Percentiles rank a stretch among this genome's conserved stretches.
These are phyloP conservation scores for Calendula officinalis DNA, from an alignment of 129 eudicot species.

Conservation along the genomic window DNA sequence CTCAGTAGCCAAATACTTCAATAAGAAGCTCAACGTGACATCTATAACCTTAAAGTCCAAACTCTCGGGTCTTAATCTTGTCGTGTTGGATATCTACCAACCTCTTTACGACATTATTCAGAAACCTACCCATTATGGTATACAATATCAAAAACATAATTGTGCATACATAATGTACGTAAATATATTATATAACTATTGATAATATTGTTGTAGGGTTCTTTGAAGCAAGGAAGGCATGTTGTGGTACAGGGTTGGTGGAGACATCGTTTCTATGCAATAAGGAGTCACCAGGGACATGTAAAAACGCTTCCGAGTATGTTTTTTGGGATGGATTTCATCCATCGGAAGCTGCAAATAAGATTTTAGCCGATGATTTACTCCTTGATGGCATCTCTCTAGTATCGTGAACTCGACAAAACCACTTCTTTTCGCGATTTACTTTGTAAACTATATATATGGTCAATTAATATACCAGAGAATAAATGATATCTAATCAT, in stretches of 20 bases:
- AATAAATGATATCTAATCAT: no score
- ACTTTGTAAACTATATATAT: no score
- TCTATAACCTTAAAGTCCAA: conserved; percentile 44
- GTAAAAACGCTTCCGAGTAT: conserved; percentile 75
- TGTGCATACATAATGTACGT: neutral
- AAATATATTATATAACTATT: neutral
- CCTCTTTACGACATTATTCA: conserved; percentile 68
- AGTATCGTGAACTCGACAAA: conserved; percentile 39
- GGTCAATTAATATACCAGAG: no score
- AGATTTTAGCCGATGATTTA: conserved; percentile 59
- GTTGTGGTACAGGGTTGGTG: conserved; percentile 87
- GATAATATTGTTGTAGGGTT: conserved; percentile 51
- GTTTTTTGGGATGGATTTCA: conserved; percentile 97
- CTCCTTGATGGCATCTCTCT: conserved; percentile 66
- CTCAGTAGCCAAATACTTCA: conserved; percentile 58
- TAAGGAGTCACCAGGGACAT: conserved; percentile 69
- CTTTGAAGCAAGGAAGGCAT: conserved; percentile 85
- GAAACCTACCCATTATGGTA: conserved; percentile 72
- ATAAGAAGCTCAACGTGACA: conserved; percentile 69
- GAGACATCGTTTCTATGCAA: conserved; percentile 82
- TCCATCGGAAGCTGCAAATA: conserved; percentile 86
- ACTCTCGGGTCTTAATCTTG: conserved; percentile 66
- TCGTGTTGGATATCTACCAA: conserved; percentile 69
- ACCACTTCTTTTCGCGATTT: neutral
- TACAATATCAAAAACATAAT: neutral